These are phyloP conservation scores for Hypsizygus ulmarius DNA, from an alignment of 1,284 basidiomycete genomes.

Conservation along the genomic window DNA sequence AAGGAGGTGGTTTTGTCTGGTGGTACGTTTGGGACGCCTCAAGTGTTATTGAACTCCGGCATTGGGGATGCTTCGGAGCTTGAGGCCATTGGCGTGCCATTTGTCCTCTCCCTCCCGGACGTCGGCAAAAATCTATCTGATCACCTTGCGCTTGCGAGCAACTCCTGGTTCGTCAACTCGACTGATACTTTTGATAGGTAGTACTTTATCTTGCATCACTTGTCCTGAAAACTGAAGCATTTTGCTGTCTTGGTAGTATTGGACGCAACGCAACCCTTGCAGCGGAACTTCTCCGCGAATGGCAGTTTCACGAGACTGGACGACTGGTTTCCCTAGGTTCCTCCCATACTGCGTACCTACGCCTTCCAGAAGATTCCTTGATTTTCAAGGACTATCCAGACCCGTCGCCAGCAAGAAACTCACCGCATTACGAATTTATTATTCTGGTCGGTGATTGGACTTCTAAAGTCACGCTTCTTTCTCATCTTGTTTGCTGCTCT, in stretches of 20 bases:
- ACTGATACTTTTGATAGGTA: conserved; percentile 15
- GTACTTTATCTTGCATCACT: not conserved
- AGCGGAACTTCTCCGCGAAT: conserved; percentile 14
- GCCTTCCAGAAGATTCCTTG: conserved; percentile 17
- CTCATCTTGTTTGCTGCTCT: not conserved
- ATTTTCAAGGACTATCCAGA: conserved; percentile 18
- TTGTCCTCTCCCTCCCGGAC: conserved; percentile 19
- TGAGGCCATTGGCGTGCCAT: conserved; percentile 17
- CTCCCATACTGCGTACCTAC: conserved; percentile 18
- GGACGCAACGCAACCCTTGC: conserved; percentile 6
- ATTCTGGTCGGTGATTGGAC: conserved; percentile 13
- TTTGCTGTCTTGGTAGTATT: not conserved
- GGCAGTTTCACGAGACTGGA: conserved; percentile 19
- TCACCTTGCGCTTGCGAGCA: conserved; percentile 8
- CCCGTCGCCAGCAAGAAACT: conserved; percentile 21
- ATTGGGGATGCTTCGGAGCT: conserved; percentile 26
- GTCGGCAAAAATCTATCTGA: conserved; percentile 25
- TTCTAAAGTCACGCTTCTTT: not conserved
- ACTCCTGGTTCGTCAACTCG: conserved; percentile 17
- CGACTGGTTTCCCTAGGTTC: conserved; percentile 8
- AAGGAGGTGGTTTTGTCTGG: conserved; percentile 27
- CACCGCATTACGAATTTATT: conserved; percentile 22
- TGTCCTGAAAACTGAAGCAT: not conserved
- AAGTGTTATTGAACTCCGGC: conserved; percentile 28
- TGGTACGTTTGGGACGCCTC: conserved; percentile 26